phyloP scores from a whole-genome alignment of 441 rosid genomes.

The Sinapis alba region DNA sequence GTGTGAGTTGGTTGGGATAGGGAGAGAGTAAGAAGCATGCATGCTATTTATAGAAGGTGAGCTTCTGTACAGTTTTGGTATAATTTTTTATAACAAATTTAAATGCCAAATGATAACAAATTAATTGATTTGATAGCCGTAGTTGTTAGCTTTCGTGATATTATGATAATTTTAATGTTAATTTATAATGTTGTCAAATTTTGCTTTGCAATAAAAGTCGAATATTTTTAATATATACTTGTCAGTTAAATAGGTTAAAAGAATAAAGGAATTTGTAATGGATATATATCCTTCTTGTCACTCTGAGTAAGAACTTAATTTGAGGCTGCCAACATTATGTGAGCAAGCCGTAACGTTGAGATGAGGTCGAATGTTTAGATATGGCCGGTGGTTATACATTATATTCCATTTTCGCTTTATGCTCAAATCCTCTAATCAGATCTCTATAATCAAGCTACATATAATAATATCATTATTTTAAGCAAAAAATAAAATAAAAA shows the following conservation, averaged over 20 bases:
- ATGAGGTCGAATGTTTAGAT: constrained; percentile 42
- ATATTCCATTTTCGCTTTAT: constrained; percentile 33
- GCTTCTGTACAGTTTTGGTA: constrained; percentile 4
- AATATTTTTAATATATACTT: constrained; percentile 10
- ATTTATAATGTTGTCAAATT: background rate
- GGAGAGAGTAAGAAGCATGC: constrained; percentile 14
- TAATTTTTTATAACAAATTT: background rate
- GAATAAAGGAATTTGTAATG: constrained; percentile 13
- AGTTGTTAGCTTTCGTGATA: constrained; percentile 7
- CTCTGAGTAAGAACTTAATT: background rate
- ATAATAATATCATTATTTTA: constrained; percentile 4
- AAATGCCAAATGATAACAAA: constrained; percentile 23
- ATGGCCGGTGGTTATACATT: constrained; percentile 37
- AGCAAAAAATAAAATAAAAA: too few species aligned
- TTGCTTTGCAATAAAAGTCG: background rate
- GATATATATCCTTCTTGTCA: constrained; percentile 12
- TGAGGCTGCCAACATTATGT: constrained; percentile 36
- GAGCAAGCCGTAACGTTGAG: constrained; percentile 38
- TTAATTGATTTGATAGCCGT: constrained; percentile 28
- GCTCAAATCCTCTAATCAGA: constrained; percentile 23
- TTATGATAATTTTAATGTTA: background rate
- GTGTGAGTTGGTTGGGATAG: constrained; percentile 5
- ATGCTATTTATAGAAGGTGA: constrained; percentile 25
- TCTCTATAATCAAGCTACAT: constrained; percentile 8
- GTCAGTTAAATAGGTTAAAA: constrained; percentile 12